Conservation (phyloP, 306 rosid genomes). For the Argentina anserina region DNA sequence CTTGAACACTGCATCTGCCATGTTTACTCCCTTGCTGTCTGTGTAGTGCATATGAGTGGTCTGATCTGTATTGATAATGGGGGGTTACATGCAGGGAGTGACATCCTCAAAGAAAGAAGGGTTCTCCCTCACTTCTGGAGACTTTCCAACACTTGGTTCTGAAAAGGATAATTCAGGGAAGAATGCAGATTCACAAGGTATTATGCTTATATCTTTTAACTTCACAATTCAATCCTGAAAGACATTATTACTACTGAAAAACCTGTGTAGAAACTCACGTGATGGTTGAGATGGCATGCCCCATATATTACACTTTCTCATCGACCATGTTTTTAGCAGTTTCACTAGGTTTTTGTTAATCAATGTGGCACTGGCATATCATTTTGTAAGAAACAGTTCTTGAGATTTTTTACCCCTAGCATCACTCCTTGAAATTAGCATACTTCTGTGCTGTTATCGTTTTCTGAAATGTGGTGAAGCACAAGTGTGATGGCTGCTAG, state of each 20-base stretch:
- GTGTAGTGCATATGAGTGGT: slow-evolving; percentile 9
- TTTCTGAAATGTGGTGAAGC: background rate
- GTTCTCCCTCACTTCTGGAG: slow-evolving; percentile 86
- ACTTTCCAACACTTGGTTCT: slow-evolving; percentile 95
- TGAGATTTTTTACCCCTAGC: background rate
- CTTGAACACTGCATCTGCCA: background rate
- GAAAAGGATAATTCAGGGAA: slow-evolving; percentile 65
- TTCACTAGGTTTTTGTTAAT: background rate
- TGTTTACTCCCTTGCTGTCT: slow-evolving; percentile 9
- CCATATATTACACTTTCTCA: background rate
- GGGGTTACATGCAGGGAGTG: slow-evolving; percentile 49
- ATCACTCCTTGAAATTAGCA: background rate
- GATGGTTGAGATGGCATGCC: slow-evolving; percentile 9
- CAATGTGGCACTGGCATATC: background rate
- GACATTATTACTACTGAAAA: background rate
- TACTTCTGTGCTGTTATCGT: background rate
- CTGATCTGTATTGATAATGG: slow-evolving; percentile 11
- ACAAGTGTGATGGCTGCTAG: background rate
- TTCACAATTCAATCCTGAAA: slow-evolving; percentile 7
- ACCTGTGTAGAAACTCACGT: background rate
- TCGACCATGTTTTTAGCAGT: background rate
- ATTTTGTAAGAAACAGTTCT: background rate
- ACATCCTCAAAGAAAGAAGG: slow-evolving; percentile 54
- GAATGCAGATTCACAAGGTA: slow-evolving; percentile 65
- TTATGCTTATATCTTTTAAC: slow-evolving; percentile 17